Evolutionary conservation across 306 rosid genomes (phyloP), one percentile per base, ranked within the genome.

Genomic region (Boehmeria nivea): DNA sequence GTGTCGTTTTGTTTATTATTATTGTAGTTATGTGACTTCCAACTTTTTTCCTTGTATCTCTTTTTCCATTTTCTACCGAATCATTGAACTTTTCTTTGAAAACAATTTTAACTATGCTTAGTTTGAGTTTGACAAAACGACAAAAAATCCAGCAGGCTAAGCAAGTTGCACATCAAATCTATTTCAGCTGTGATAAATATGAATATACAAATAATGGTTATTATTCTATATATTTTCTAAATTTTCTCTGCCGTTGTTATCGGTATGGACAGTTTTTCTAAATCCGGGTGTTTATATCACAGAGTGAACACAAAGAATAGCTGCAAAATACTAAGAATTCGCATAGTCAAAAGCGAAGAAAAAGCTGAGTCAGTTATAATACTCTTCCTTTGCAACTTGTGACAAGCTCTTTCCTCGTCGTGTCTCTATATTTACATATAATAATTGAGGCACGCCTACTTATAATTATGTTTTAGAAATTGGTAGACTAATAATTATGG

Each of bases 101-200:
- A 53, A 20, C 59, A 54, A 34, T 31, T 54, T 40, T 7, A 51
- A 12, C 43, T 12, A 3, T 18, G 57, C n/a, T 22, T 26, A 16
- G 18, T 27, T 28, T 15, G 26, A 54, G 43, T 9, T 54, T 43
- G 59, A 54, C 44, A 31, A 54, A 16, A 15, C 10, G 59, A 54
- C 59, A 54, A 54, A 54, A 8, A 54, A 34, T 40, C 45, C 59
- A 54, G 59, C 44, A 54, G 21, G 22, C 10, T 33, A 4, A 34
- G 11, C 59, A 57, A 57, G 31, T 57, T 57, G 61, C 61, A 39
- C 18, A 37, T 37, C 12, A 19, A 37, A 56, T 2, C 42, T 3
- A 8, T 3, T 31, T 53, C 58, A 33, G 42, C n/a, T 31, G 12
- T 53, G 15, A 31, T 11, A 33, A 52, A 31, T 16, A 53, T 1